Evolutionary conservation across 352 stramenopile genomes (phyloP).

Genomic region (Globisporangium middletonii): DNA sequence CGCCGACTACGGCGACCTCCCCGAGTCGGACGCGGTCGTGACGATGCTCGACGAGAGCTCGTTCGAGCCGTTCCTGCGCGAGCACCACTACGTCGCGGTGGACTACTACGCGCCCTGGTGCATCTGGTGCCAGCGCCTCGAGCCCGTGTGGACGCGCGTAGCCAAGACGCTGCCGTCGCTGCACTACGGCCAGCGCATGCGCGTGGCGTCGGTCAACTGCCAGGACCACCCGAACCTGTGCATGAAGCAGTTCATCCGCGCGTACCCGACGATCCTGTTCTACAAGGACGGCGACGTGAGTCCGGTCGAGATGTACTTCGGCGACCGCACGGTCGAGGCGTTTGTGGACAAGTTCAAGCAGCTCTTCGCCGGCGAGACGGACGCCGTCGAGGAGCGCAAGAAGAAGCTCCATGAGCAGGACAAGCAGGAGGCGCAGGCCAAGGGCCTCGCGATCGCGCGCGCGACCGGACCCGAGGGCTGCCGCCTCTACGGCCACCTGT

Average conservation of each 20-base stretch:
- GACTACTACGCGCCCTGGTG: constrained; percentile 96
- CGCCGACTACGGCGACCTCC: constrained; percentile 60
- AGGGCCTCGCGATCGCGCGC: constrained; percentile 55
- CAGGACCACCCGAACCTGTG: constrained; percentile 91
- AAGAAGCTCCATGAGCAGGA: constrained; percentile 93
- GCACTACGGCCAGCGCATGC: constrained; percentile 78
- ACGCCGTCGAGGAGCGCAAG: constrained; percentile 80
- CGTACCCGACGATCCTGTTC: constrained; percentile 96
- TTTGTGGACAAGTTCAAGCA: constrained; percentile 91
- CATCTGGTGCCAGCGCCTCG: constrained; percentile 96
- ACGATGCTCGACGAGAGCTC: constrained; percentile 73
- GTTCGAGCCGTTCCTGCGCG: constrained; percentile 90
- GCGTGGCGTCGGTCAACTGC: constrained; percentile 91
- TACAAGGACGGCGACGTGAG: constrained; percentile 91
- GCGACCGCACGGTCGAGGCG: constrained; percentile 89
- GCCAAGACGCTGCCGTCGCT: constrained; percentile 86
- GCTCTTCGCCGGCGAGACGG: constrained; percentile 68
- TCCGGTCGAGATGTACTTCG: constrained; percentile 94
- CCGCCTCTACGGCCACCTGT: constrained; percentile 68
- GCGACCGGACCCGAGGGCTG: constrained; percentile 68
- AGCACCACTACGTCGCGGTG: constrained; percentile 95
- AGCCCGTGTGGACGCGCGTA: constrained; percentile 95
- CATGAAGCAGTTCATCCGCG: constrained; percentile 93
- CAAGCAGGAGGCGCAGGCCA: constrained; percentile 73
- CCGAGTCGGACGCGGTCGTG: constrained; percentile 68